Base-by-base conservation (phyloP, 2,329 filamentous ascomycete genomes). In the Verticillium tricorpus region DNA sequence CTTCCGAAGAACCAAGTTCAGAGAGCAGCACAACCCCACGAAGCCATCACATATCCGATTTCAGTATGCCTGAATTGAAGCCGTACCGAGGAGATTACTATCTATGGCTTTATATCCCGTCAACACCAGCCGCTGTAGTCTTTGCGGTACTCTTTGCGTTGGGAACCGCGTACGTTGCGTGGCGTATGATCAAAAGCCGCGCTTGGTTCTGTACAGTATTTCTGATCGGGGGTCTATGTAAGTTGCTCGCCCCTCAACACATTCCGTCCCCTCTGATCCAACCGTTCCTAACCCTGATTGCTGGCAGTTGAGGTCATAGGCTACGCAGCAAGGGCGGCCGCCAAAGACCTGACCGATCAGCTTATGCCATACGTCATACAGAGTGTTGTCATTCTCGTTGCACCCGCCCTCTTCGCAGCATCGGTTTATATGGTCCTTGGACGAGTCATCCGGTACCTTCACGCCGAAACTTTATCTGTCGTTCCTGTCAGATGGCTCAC, bases 181-280 rank as follows among this genome's bases (percentile, higher is more conserved):
- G 72, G 65, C 77, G 77, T 52, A 72, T 84, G 40, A 67, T 76
- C 25, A 76, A 73, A 54, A 77, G 76, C 3, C 72, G 75, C 55
- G 79, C 80, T 32, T 83, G 77, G 76, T 86, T 82, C 67, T 82
- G 81, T 68, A 74, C 79, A 15, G 75, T 80, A 1, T 82, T 85
- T 63, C 66, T 78, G 11, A 65, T 82, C 6, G 82, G 81, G 12
- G 79, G 78, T 28, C 28, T 78, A 2, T 78, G 82, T 83, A 76
- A 63, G 82, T 12, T 4, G 28, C 28, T 28, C 28, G 4, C 28
- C 28, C 28, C 28, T 28, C 28, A 28, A 28, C 5, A 28, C 28
- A 28, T 28, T 28, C 28, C 28, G 4, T 6, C 28, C 34, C 3
- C 34, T 9, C 34, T 35, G 34, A 35, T 28, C 34, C 34, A 14